Base-by-base conservation (phyloP, 257 asterid genomes). In the Rhazya stricta region DNA sequence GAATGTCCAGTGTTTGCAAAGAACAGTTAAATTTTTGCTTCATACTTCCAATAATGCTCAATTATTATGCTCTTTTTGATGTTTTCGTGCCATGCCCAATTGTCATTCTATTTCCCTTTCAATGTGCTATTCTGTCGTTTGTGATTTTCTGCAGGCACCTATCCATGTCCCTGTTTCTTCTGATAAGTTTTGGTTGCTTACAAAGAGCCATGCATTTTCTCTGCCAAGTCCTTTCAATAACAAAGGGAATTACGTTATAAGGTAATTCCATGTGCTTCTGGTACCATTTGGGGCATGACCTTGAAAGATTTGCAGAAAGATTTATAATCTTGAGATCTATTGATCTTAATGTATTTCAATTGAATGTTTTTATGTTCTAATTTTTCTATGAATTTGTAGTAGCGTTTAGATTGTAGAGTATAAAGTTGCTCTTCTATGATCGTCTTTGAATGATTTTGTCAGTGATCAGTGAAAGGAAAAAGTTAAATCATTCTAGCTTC, bases 181-280 rank as follows among this genome's bases (percentile, higher is more conserved):
- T 60, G 99, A 95, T 78, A 88, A 88, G 74, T 95, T 95, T 88
- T 91, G 90, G 94, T 85, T 95, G 68, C 98, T 95, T 78, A 86
- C 96, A 0, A 57, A 87, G 82, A 83, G 77, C 23, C 96, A 79
- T 73, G 88, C 97, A 72, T 78, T 89, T 58, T 83, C 96, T 81
- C 81, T 91, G 67, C 99, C 97, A 36, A 91, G 91, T 82, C 99
- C 99, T 13, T 92, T 92, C 78, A 79, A 89, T 79, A 95, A 95
- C 86, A 74, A 71, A 77, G 98, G 96, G 74, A 95, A 95, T 85
- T 95, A 89, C 80, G 96, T 95, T 76, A 88, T 95, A 84, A 95
- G 99, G 99, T 95, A 85, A 74, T 67, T 37, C 16, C 1, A 2
- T 65, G 16, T 50, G 45, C n/a, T 66, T 18, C 27, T 76, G 42